These are phyloP conservation scores for Saccharomycopsis amapae DNA, from an alignment of 805 yeast genomes.

Conservation along the genomic window DNA sequence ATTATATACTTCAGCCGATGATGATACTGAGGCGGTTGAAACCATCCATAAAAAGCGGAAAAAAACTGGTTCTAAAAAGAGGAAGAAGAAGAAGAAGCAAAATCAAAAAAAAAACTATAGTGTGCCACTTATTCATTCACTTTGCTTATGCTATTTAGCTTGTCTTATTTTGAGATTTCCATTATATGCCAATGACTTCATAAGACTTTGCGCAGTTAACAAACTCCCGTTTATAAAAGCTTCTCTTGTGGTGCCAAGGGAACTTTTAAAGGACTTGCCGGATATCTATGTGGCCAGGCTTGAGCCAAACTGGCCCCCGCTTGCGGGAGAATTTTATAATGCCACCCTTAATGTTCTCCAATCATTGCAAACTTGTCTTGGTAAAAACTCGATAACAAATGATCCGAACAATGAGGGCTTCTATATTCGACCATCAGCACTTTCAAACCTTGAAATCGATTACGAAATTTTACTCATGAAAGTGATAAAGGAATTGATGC, in stretches of 20 bases:
- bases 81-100: conserved; percentile 2
- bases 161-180: conserved; percentile 43
- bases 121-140: conserved; percentile 23
- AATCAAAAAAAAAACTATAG: conserved; percentile 20
- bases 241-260: conserved; percentile 33
- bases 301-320: conserved; percentile 36
- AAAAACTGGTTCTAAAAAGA: neutral
- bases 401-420: neutral
- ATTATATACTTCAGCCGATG: conserved; percentile 11
- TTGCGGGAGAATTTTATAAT: conserved; percentile 31
- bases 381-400: neutral
- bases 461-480: conserved; percentile 37
- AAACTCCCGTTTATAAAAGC: conserved; percentile 45
- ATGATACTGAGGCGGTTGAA: conserved; percentile 11
- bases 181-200: conserved; percentile 41
- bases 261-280: conserved; percentile 34
- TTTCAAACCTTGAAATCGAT: conserved; percentile 20
- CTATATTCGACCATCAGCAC: neutral
- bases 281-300: conserved; percentile 31
- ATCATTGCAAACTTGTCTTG: neutral
- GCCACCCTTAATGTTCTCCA: conserved; percentile 1
- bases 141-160: conserved; percentile 44
- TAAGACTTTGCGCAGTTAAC: conserved; percentile 35
- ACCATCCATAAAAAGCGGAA: neutral
- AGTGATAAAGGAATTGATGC: conserved; percentile 34